Evolutionary conservation across 768 basidiomycete genomes (phyloP), one percentile per base, ranked within the genome.

Genomic region (Fibroporia radiculosa): DNA sequence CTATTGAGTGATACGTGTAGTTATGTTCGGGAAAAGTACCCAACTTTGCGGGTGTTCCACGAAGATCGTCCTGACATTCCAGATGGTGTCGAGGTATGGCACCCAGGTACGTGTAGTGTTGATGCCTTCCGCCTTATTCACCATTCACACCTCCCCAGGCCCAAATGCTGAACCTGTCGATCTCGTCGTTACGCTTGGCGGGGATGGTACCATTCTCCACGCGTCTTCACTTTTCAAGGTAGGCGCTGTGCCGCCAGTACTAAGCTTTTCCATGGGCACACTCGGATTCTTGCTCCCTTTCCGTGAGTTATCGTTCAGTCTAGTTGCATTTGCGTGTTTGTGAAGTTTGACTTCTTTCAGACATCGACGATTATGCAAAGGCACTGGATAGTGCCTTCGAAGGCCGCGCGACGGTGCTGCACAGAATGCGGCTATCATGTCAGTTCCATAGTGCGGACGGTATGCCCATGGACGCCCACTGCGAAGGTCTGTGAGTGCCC

Each of bases 121-220:
- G 22, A 8, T 36, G 16, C 10, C 29, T n/a, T 31, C 29, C 29
- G 29, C 10, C 29, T 31, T 8, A n/a, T 8, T 31, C 29, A 31
- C 29, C n/a, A 31, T 8, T 31, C 10, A 8, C 10, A 8, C 29
- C 29, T 35, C 34, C 16, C 20, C 54, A 69, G 73, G 73, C 36
- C 71, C 68, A 34, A 65, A 66, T 39, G 68, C 81, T 3, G 69
- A 80, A 51, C 74, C 73, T 44, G 86, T 95, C 47, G 87, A 92
- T 60, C 69, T 97, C 7, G 83, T 96, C 16, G 79, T 96, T 22
- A 95, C 93, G 0, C 66, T 97, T 1, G 93, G 93, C 35, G 93
- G 93, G 26, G 93, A 97, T 58, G 93, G 93, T 7, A 96, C 93
- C 4, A 93, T 96, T 39, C 73, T 97, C 1, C 92, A 93, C 58